Conservation (phyloP, 495 filamentous ascomycete species). For the Penicillium manginii region DNA sequence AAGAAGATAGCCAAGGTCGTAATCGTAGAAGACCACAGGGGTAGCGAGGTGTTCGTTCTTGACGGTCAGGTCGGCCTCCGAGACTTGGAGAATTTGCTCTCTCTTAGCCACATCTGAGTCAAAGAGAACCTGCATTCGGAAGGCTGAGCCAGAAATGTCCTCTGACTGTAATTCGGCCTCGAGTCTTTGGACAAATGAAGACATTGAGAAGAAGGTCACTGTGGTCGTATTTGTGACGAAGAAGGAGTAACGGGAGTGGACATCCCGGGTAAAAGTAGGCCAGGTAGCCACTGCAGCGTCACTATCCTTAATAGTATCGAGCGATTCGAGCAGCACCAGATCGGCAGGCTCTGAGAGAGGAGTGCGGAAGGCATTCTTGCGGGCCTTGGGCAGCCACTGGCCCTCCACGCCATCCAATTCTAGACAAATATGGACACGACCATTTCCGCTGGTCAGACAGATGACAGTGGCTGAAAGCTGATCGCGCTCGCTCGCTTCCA, state of each 20-base stretch:
- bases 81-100: constrained; percentile 60
- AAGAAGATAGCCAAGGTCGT: constrained; percentile 78
- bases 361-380: constrained; percentile 45
- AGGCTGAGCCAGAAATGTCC: constrained; percentile 66
- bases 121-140: constrained; percentile 72
- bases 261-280: constrained; percentile 76
- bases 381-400: constrained; percentile 76
- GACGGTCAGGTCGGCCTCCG: constrained; percentile 38
- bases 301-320: constrained; percentile 66
- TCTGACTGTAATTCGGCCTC: constrained; percentile 73
- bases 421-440: constrained; percentile 76
- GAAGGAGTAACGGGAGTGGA: constrained; percentile 73
- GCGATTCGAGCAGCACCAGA: constrained; percentile 53
- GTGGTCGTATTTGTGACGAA: constrained; percentile 75
- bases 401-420: constrained; percentile 81
- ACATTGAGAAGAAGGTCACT: constrained; percentile 70
- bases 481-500: constrained; percentile 59
- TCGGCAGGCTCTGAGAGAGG: constrained; percentile 46
- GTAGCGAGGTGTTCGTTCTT: constrained; percentile 54
- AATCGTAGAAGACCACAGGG: constrained; percentile 68
- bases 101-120: constrained; percentile 63
- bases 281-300: constrained; percentile 51
- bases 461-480: constrained; percentile 73
- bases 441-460: constrained; percentile 73
- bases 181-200: constrained; percentile 74